A percentile compares a stretch with the other conserved stretches of the same genome.
phyloP scores from a whole-genome alignment of 306 rosid species.

The Aeschynomene evenia region DNA sequence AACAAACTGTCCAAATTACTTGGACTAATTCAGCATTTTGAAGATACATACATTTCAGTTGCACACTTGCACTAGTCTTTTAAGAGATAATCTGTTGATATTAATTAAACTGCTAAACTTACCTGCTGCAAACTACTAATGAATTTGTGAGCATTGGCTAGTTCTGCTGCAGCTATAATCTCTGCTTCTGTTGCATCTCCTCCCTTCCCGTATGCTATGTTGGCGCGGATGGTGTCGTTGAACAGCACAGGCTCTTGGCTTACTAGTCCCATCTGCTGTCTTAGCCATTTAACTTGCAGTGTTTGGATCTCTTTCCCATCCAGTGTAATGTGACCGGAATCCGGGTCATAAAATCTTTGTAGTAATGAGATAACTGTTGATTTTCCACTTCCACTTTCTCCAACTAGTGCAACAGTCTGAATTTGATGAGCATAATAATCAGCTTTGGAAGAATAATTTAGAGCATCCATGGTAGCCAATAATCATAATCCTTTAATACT shows the following conservation, averaged over 20 bases:
- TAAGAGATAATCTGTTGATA: not conserved
- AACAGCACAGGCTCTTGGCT: conserved; percentile 80
- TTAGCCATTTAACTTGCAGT: conserved; percentile 70
- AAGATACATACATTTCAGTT: not conserved
- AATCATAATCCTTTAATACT: not conserved
- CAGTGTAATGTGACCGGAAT: conserved; percentile 61
- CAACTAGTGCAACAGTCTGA: conserved; percentile 75
- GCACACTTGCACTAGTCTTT: not conserved
- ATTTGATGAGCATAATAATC: not conserved
- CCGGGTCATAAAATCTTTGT: conserved; percentile 75
- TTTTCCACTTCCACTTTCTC: conserved; percentile 89
- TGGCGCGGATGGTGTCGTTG: conserved; percentile 70
- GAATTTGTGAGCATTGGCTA: conserved; percentile 64
- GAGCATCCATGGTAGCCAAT: not conserved
- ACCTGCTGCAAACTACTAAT: conserved; percentile 68
- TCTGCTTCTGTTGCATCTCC: conserved; percentile 59
- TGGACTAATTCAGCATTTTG: not conserved
- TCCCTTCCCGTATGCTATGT: conserved; percentile 72
- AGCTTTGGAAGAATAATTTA: not conserved
- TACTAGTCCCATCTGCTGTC: conserved; percentile 78
- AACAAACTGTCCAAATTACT: not conserved
- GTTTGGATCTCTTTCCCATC: conserved; percentile 56
- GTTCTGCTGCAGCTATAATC: conserved; percentile 56
- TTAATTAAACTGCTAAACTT: not conserved
- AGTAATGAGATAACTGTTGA: conserved; percentile 71